Base-by-base conservation (phyloP, 176 grass and related monocot genomes). In the Stipa capillata region DNA sequence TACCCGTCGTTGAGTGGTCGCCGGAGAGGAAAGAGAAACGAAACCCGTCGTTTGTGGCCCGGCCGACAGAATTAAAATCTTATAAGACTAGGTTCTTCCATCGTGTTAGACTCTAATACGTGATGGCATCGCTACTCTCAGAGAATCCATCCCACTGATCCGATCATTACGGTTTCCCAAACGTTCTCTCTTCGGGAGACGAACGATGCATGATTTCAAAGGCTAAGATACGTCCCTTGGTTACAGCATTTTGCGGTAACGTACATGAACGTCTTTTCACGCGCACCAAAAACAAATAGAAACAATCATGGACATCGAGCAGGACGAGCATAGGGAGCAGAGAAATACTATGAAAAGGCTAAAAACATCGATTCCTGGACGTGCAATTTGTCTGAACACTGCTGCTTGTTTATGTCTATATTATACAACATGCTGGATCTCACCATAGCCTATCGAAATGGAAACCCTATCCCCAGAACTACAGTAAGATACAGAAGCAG, bases 361-460 rank as follows among this genome's bases (percentile, higher is more conserved):
- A 24, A 78, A 28, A 40, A 34, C 43, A 24, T 47, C 15, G 48
- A 2, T 39, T 47, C 16, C 20, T 5, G 11, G 28, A 41, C 36
- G 58, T 53, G 64, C 47, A 77, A 31, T 76, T 53, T 69, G 29
- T 76, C 77, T 81, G 21, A 72, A 77, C 63, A 76, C 70, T 77
- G 77, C 77, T 81, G 82, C 87, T 76, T 81, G 60, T 71, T 77
- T 89, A 76, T 89, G 87, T 69, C 70, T 76, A 55, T 89, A 85
- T 89, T 72, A 57, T 72, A 89, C 82, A 89, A 49, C 63, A 65
- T 29, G 36, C 13, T 23, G 77, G 53, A 89, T 76, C 87, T 89
- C 37, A 65, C 71, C 8, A 44, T 71, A 72, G 77, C 43, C 35
- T 72, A 64, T 62, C 34, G 65, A 48, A 39, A 70, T 77, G 37